These are phyloP conservation scores for Metschnikowia proteae DNA, from an alignment of 805 yeast genomes.

Conservation along the genomic window DNA sequence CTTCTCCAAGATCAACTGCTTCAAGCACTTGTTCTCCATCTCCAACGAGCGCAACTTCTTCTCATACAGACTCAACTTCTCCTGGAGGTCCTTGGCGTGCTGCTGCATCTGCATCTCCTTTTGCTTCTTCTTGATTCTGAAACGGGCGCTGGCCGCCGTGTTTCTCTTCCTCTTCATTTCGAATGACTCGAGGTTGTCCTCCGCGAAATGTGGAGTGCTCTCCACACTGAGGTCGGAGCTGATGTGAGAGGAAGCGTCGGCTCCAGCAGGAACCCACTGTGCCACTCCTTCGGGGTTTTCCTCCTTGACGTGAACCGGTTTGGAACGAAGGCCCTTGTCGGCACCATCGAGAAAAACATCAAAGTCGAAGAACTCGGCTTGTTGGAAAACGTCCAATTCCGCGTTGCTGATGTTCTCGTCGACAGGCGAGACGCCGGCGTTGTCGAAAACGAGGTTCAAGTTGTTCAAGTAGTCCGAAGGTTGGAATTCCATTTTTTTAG, in stretches of 20 bases:
- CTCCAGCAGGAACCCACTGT: not conserved
- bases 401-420: constrained; percentile 16
- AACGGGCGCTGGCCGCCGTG: constrained; percentile 93
- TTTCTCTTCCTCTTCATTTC: constrained; percentile 79
- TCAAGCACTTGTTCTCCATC: constrained; percentile 86
- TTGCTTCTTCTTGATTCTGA: constrained; percentile 85
- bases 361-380: constrained; percentile 38
- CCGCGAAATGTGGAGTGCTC: not conserved
- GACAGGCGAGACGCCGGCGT: constrained; percentile 19
- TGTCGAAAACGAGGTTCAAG: constrained; percentile 38
- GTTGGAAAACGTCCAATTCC: constrained; percentile 39
- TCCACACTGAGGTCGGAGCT: not conserved
- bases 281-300: constrained; percentile 1
- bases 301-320: constrained; percentile 6
- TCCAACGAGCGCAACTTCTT: constrained; percentile 76
- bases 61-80: constrained; percentile 62
- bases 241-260: not conserved
- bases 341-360: constrained; percentile 28
- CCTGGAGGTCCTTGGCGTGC: constrained; percentile 67
- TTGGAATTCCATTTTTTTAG: constrained; percentile 35
- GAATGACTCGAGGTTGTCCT: constrained; percentile 2
- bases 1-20: constrained; percentile 80
- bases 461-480: constrained; percentile 39
- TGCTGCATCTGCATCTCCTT: constrained; percentile 90
- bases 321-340: constrained; percentile 8